phyloP scores from a whole-genome alignment of 352 stramenopile species.

The Phytophthora foliorum region DNA sequence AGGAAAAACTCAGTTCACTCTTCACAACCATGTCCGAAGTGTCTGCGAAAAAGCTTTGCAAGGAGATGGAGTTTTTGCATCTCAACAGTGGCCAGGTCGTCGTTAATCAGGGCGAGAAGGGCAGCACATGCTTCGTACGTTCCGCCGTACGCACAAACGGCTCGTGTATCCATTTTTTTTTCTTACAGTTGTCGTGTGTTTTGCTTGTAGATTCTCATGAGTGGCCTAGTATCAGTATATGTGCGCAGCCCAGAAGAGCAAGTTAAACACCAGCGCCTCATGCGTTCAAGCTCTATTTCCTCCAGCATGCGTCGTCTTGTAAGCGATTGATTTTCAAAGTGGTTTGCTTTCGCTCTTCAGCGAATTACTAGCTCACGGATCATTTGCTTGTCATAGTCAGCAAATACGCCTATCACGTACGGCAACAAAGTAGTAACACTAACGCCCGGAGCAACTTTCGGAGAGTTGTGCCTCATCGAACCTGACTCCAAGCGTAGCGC shows the following conservation, averaged over 20 bases:
- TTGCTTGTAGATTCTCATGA: slow-evolving; percentile 75
- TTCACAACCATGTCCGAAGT: slow-evolving; percentile 90
- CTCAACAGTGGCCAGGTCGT: slow-evolving; percentile 73
- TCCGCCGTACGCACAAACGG: not conserved
- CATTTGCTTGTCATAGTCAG: slow-evolving; percentile 37
- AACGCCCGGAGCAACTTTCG: slow-evolving; percentile 81
- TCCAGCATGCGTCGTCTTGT: slow-evolving; percentile 56
- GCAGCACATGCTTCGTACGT: slow-evolving; percentile 87
- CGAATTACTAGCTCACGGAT: not conserved
- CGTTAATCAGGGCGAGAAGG: slow-evolving; percentile 87
- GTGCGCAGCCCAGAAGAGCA: slow-evolving; percentile 81
- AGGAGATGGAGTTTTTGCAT: slow-evolving; percentile 89
- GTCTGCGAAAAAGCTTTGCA: slow-evolving; percentile 87
- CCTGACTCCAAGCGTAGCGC: slow-evolving; percentile 87
- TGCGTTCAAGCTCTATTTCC: slow-evolving; percentile 56
- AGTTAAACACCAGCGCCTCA: slow-evolving; percentile 61
- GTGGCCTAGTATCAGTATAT: slow-evolving; percentile 77
- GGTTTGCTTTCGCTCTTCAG: not conserved
- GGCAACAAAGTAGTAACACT: slow-evolving; percentile 79
- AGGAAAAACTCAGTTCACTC: slow-evolving; percentile 88
- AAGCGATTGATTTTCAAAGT: slow-evolving; percentile 9
- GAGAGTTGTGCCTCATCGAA: slow-evolving; percentile 88
- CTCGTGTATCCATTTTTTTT: not conserved
- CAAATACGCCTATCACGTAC: slow-evolving; percentile 50
- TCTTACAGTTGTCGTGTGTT: not conserved